Evolutionary conservation across 192 early-diverging fungal species (phyloP), one percentile per base, ranked within the genome.

Genomic region (Cetraspora pellucida): DNA sequence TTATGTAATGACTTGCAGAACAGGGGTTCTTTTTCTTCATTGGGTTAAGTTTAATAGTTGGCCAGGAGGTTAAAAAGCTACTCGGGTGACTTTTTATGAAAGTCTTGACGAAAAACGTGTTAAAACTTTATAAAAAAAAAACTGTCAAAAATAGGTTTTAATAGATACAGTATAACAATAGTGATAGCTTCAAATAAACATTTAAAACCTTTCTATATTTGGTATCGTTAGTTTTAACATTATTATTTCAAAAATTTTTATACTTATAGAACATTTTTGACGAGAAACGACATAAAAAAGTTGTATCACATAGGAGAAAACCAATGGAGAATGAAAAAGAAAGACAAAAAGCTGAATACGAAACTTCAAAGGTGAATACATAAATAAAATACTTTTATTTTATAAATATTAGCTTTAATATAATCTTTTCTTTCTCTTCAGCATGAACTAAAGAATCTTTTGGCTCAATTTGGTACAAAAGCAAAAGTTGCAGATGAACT

Each of bases 381-480:
- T 16, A 16, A 30, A 28, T 58, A 17, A 21, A 58, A 1, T 25
- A 23, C 0, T 58, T 4, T 58, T 17, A 10, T 5, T n/a, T 19
- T 10, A 58, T 23, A 10, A n/a, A 58, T 23, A 58, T 23, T 0
- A 58, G 16, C 13, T 16, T 28, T 61, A 17, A 30, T 28, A n/a
- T 61, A 61, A 61, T 61, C 25, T 61, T 7, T 61, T 61, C 7
- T 17, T 61, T 61, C 10, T 23, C 60, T 19, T n/a, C 43, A 57
- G 72, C 14, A 74, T 23, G 21, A 74, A 21, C n/a, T 74, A 10
- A 60, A 47, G 21, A 2, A 19, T 43, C 50, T 74, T 21, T 28
- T 74, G 37, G 37, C 13, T 23, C 46, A 74, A 59, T 74, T 25
- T 16, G 72, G 72, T 44, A 17, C 72, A 17, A 57, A 74, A 43